Evolutionary conservation across 768 basidiomycete genomes (phyloP).

Genomic region (Leccinellum albellum): DNA sequence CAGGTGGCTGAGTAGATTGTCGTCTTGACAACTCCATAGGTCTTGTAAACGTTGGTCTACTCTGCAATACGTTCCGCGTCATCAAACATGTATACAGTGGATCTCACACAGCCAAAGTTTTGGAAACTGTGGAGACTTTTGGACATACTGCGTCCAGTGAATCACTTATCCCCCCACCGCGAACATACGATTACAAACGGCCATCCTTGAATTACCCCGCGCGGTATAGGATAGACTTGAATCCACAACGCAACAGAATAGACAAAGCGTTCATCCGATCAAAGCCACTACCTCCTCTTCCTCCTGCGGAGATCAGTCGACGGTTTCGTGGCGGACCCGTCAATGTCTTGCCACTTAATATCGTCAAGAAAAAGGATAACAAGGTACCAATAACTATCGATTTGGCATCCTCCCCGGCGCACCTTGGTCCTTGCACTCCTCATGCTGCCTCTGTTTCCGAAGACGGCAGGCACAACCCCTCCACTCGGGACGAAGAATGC

Average conservation of each 20-base stretch:
- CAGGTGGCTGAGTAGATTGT: not conserved
- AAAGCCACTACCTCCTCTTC: not conserved
- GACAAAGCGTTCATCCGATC: constrained; percentile 6
- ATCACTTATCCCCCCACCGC: constrained; percentile 13
- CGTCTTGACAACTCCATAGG: constrained; percentile 38
- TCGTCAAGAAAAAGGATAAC: not conserved
- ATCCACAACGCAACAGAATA: constrained; percentile 9
- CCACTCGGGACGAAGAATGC: not conserved
- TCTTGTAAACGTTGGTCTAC: constrained; percentile 58
- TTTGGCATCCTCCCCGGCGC: not conserved
- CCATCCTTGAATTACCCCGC: constrained; percentile 12
- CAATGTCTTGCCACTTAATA: constrained; percentile 8
- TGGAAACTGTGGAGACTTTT: constrained; percentile 19
- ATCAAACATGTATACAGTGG: constrained; percentile 50
- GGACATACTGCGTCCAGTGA: constrained; percentile 22
- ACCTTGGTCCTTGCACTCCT: constrained; percentile 1
- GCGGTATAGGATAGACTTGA: constrained; percentile 17
- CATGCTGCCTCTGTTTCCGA: not conserved
- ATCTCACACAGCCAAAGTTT: constrained; percentile 1
- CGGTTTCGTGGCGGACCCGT: constrained; percentile 5
- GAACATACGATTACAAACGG: not conserved
- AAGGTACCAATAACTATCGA: not conserved
- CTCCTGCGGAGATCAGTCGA: constrained; percentile 9
- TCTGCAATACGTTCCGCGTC: constrained; percentile 66
- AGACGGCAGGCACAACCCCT: not conserved